Conservation (phyloP, 331 rosid genomes). For the Quercus phellos region DNA sequence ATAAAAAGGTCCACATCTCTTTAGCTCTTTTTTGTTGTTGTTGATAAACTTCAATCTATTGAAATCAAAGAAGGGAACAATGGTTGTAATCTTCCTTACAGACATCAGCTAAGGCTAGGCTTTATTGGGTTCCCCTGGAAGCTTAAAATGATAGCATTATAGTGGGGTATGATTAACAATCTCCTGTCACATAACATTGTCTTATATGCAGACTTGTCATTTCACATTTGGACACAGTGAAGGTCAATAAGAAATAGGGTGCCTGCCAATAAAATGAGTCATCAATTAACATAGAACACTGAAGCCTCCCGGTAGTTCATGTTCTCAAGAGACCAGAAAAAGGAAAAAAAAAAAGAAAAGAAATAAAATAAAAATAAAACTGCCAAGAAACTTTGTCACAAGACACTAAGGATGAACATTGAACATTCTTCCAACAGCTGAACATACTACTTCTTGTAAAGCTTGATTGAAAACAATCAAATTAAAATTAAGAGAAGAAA, state of each 20-base stretch:
- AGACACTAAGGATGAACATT: conserved; percentile 17
- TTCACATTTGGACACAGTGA: background rate
- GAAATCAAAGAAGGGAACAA: too few species aligned
- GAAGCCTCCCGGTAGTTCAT: background rate
- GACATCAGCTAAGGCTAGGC: background rate
- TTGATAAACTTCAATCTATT: too few species aligned
- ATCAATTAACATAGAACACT: conserved; percentile 2
- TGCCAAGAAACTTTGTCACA: conserved; percentile 18
- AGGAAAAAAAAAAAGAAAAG: background rate
- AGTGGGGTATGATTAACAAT: too few species aligned
- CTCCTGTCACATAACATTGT: too few species aligned
- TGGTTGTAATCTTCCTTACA: too few species aligned
- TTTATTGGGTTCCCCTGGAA: background rate
- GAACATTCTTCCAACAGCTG: conserved; percentile 18
- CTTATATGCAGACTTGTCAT: too few species aligned
- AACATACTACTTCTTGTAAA: conserved; percentile 16
- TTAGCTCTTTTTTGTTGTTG: too few species aligned
- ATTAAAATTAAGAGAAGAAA: conserved; percentile 1
- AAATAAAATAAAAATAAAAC: background rate
- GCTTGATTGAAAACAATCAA: conserved; percentile 18
- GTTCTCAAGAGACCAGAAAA: conserved; percentile 5
- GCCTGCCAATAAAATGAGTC: background rate
- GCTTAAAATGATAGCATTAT: background rate
- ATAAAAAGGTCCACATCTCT: too few species aligned
- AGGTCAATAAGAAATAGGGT: background rate